A percentile compares a stretch with the other conserved stretches of the same genome.
These are phyloP conservation scores for Cucurbitaria berberidis DNA, from an alignment of 2,329 filamentous ascomycete genomes.

Conservation along the genomic window DNA sequence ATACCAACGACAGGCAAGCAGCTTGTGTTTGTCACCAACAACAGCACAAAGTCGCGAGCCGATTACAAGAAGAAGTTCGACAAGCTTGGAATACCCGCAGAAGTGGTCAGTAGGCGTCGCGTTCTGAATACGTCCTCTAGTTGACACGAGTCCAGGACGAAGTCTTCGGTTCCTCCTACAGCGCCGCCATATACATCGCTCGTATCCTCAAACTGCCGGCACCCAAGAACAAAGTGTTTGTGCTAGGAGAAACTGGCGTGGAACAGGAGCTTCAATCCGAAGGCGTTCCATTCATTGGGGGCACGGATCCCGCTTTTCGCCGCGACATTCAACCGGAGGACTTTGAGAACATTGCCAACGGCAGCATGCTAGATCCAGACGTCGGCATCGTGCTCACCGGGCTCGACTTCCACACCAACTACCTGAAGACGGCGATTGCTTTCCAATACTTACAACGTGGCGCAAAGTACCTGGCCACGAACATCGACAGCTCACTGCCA, in stretches of 20 bases:
- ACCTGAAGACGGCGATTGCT: constrained; percentile 84
- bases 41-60: constrained; percentile 92
- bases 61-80: constrained; percentile 95
- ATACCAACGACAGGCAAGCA: constrained; percentile 71
- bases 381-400: constrained; percentile 90
- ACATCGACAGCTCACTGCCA: constrained; percentile 88
- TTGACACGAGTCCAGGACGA: constrained; percentile 67
- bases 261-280: constrained; percentile 86
- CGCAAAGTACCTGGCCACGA: constrained; percentile 89
- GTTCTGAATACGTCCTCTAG: neutral
- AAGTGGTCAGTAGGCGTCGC: constrained; percentile 57
- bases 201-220: constrained; percentile 82
- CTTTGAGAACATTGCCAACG: constrained; percentile 74
- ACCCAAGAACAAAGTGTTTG: constrained; percentile 90
- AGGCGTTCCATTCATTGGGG: constrained; percentile 79
- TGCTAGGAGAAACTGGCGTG: constrained; percentile 88
- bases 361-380: constrained; percentile 80
- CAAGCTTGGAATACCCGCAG: constrained; percentile 76
- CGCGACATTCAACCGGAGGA: constrained; percentile 82
- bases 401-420: constrained; percentile 93
- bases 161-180: constrained; percentile 96
- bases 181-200: constrained; percentile 91
- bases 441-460: constrained; percentile 85
- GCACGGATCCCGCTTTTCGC: constrained; percentile 78
- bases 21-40: constrained; percentile 96